Evolutionary conservation across 768 basidiomycete genomes (phyloP).

Genomic region (Mycena haematopus): DNA sequence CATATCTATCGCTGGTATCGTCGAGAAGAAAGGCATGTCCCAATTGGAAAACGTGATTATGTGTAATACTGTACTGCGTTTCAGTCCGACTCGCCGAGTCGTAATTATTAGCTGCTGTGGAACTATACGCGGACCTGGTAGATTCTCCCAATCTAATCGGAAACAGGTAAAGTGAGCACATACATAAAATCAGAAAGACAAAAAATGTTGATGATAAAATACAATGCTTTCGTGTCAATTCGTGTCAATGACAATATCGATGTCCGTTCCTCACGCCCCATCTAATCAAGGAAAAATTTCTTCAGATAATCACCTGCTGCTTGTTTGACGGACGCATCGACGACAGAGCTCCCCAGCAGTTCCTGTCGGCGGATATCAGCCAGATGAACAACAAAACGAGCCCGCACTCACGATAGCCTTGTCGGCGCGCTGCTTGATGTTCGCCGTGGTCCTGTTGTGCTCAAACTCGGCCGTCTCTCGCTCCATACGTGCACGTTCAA

Average conservation of each 20-base stretch:
- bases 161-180: neutral
- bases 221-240: conserved; percentile 14
- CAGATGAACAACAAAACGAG: neutral
- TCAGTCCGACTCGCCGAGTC: too few species aligned
- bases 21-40: too few species aligned
- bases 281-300: conserved; percentile 57
- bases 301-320: conserved; percentile 77
- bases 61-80: too few species aligned
- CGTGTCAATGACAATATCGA: too few species aligned
- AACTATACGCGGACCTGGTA: too few species aligned
- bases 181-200: neutral
- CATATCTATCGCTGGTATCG: too few species aligned
- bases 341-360: conserved; percentile 60
- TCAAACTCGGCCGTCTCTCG: conserved; percentile 64
- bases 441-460: conserved; percentile 54
- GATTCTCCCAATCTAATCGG: neutral
- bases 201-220: conserved; percentile 17
- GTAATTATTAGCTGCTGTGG: too few species aligned
- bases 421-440: conserved; percentile 66
- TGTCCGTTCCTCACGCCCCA: neutral
- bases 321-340: conserved; percentile 67
- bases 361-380: conserved; percentile 43
- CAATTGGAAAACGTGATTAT: too few species aligned
- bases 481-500: conserved; percentile 60
- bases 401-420: conserved; percentile 59